phyloP scores from a whole-genome alignment of 1,284 basidiomycete species.

The Puccinia coronata region DNA sequence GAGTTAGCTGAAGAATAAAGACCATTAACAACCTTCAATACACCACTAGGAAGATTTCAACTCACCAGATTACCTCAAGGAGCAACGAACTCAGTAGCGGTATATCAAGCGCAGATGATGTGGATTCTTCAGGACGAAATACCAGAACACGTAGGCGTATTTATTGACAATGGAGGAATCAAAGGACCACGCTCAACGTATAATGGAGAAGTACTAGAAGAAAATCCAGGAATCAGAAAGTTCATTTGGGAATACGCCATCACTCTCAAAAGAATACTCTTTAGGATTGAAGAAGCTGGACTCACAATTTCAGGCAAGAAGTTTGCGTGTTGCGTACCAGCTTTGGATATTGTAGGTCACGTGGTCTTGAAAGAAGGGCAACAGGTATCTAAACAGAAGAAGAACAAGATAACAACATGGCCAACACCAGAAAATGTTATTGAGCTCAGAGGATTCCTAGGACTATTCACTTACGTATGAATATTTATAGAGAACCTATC shows the following conservation, averaged over 20 bases:
- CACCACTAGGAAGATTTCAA: not conserved
- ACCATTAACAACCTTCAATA: constrained; percentile 25
- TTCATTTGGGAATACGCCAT: constrained; percentile 13
- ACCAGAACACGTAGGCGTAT: not conserved
- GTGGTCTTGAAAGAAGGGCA: not conserved
- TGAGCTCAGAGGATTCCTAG: not conserved
- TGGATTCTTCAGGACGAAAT: constrained; percentile 23
- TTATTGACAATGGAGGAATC: constrained; percentile 13
- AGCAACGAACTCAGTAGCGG: constrained; percentile 15
- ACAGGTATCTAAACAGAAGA: not conserved
- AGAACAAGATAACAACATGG: constrained; percentile 6
- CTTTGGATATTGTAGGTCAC: constrained; percentile 11
- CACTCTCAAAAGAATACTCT: not conserved
- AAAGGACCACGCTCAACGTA: not conserved
- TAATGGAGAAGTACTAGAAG: too few species aligned
- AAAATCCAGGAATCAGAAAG: not conserved
- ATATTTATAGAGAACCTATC: constrained; percentile 21
- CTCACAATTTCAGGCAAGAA: constrained; percentile 23
- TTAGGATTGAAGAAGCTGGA: constrained; percentile 33
- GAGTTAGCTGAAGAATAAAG: not conserved
- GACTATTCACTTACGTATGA: not conserved
- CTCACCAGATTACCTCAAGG: constrained; percentile 36
- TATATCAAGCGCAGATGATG: constrained; percentile 34
- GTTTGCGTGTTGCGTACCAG: constrained; percentile 7
- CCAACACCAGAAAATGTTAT: not conserved